phyloP scores from a whole-genome alignment of 2,329 filamentous ascomycete genomes.

The Colletotrichum sp. region DNA sequence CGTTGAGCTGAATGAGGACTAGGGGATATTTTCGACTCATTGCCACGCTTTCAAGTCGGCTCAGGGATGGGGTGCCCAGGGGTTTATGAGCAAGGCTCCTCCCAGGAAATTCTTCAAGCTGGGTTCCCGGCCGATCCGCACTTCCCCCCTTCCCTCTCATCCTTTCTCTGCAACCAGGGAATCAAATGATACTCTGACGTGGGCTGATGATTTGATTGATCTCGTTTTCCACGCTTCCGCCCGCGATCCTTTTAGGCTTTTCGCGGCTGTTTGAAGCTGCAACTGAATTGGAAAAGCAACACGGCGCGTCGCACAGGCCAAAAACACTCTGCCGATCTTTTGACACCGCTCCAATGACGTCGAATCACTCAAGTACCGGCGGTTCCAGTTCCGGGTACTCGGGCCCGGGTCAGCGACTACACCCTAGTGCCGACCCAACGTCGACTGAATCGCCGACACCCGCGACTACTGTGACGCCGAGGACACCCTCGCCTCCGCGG shows the following conservation, averaged over 20 bases:
- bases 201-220: background rate
- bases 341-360: background rate
- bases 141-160: background rate
- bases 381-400: constrained; percentile 7
- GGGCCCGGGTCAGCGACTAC: background rate
- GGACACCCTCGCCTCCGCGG: background rate
- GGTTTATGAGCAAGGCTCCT: background rate
- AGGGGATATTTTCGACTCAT: background rate
- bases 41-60: background rate
- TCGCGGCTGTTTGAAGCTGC: background rate
- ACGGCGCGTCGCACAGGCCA: background rate
- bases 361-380: background rate
- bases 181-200: background rate
- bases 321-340: background rate
- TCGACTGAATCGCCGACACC: background rate
- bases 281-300: background rate
- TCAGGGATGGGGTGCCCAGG: background rate
- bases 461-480: background rate
- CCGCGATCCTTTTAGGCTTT: background rate
- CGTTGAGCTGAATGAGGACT: background rate
- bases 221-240: background rate
- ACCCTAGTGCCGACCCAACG: background rate
- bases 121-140: constrained; percentile 5
- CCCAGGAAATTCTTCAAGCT: background rate
- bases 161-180: background rate